phyloP scores from a whole-genome alignment of 768 basidiomycete genomes.

The Hortiboletus campestris region DNA sequence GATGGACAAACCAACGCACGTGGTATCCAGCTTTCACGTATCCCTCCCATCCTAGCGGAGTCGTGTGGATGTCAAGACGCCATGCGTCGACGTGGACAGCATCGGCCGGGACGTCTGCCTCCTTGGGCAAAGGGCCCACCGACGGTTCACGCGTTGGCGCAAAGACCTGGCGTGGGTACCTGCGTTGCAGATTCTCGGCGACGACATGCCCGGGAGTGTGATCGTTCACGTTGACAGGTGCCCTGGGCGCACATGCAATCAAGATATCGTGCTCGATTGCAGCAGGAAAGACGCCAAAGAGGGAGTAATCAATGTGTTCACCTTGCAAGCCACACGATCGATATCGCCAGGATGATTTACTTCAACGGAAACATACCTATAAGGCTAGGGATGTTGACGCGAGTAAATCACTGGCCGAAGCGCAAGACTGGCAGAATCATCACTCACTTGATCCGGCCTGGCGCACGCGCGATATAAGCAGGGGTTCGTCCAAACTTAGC shows the following conservation, averaged over 20 bases:
- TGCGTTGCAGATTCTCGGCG: constrained; percentile 58
- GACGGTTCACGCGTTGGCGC: constrained; percentile 43
- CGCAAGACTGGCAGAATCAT: neutral
- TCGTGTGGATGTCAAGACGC: constrained; percentile 68
- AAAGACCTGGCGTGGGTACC: constrained; percentile 61
- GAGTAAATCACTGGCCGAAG: neutral
- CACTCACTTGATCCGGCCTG: constrained; percentile 75
- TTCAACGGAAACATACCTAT: constrained; percentile 27
- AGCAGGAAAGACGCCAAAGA: constrained; percentile 83
- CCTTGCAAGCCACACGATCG: constrained; percentile 41
- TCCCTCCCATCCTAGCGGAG: constrained; percentile 77
- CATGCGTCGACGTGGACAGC: constrained; percentile 50
- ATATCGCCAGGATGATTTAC: neutral
- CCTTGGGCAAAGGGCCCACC: constrained; percentile 22
- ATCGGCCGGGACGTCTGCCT: constrained; percentile 31
- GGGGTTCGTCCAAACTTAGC: constrained; percentile 64
- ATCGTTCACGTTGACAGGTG: constrained; percentile 6
- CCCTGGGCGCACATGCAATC: constrained; percentile 64
- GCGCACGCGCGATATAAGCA: constrained; percentile 70
- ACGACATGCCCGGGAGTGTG: constrained; percentile 52
- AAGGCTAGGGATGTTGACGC: constrained; percentile 21
- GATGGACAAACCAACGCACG: constrained; percentile 39
- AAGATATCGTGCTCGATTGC: constrained; percentile 83
- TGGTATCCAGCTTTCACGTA: constrained; percentile 87
- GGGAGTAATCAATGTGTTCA: constrained; percentile 81